These are phyloP conservation scores for Globisporangium recalcitrans DNA, from an alignment of 352 stramenopile species.

Conservation along the genomic window DNA sequence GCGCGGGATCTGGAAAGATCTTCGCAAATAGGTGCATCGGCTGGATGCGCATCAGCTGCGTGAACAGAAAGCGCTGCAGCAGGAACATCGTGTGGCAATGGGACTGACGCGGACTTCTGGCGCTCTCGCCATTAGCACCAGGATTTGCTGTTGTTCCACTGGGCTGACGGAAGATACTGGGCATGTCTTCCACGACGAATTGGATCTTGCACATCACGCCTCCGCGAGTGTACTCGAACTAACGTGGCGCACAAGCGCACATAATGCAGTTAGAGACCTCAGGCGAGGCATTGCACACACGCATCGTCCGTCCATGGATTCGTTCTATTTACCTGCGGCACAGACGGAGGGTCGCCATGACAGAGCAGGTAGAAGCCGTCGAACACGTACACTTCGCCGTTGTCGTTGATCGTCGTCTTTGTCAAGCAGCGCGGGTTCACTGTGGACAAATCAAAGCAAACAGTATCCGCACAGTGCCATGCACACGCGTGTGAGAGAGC, in stretches of 20 bases:
- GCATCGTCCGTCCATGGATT: background rate
- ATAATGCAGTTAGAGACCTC: background rate
- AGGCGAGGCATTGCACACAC: background rate
- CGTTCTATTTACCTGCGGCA: slow-evolving; percentile 42
- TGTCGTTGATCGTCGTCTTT: slow-evolving; percentile 70
- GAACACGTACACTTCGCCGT: slow-evolving; percentile 67
- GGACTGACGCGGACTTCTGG: slow-evolving; percentile 18
- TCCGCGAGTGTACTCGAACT: slow-evolving; percentile 83
- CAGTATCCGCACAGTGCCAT: background rate
- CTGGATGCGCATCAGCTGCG: slow-evolving; percentile 71
- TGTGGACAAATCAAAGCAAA: slow-evolving; percentile 16
- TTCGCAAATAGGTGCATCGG: slow-evolving; percentile 62
- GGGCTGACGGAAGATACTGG: slow-evolving; percentile 32
- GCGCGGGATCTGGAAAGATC: slow-evolving; percentile 45
- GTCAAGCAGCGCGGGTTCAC: slow-evolving; percentile 69
- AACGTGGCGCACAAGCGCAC: slow-evolving; percentile 4
- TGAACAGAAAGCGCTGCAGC: slow-evolving; percentile 74
- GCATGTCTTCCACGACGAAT: slow-evolving; percentile 62
- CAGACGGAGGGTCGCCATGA: slow-evolving; percentile 44
- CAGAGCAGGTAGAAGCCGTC: slow-evolving; percentile 85
- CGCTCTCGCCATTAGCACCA: slow-evolving; percentile 12
- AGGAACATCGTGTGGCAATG: slow-evolving; percentile 58
- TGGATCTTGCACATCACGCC: slow-evolving; percentile 75
- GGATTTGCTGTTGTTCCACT: slow-evolving; percentile 18
- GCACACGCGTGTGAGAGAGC: background rate